These are phyloP conservation scores for Bremia lactucae DNA, from an alignment of 352 stramenopile species.

Conservation along the genomic window DNA sequence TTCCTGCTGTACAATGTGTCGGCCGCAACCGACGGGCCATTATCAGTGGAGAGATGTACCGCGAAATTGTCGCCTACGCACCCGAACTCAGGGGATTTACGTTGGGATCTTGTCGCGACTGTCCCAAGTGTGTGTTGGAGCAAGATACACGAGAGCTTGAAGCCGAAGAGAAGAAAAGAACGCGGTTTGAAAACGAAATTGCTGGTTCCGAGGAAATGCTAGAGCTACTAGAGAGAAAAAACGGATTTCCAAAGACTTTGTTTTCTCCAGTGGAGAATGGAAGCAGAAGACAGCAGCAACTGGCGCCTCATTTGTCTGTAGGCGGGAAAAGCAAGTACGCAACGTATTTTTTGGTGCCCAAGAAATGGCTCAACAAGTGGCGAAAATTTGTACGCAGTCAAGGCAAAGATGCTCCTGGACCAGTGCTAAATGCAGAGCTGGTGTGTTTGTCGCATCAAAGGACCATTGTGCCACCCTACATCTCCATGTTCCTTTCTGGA, in stretches of 20 bases:
- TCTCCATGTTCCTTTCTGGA: constrained; percentile 80
- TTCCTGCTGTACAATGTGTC: constrained; percentile 48
- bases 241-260: constrained; percentile 61
- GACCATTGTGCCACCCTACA: constrained; percentile 70
- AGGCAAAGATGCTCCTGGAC: constrained; percentile 40
- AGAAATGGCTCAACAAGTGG: constrained; percentile 79
- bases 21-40: constrained; percentile 46
- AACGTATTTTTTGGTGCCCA: constrained; percentile 73
- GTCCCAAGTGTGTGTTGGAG: constrained; percentile 40
- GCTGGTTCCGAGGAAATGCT: constrained; percentile 49
- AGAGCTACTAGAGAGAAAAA: constrained; percentile 68
- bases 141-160: constrained; percentile 44
- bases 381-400: constrained; percentile 61
- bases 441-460: constrained; percentile 71
- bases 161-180: constrained; percentile 35
- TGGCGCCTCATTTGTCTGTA: constrained; percentile 44
- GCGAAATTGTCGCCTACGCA: constrained; percentile 43
- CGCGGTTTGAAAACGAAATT: constrained; percentile 60
- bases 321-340: constrained; percentile 35
- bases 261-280: constrained; percentile 39
- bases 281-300: constrained; percentile 17
- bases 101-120: constrained; percentile 41
- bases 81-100: constrained; percentile 48
- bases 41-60: constrained; percentile 33
- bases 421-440: constrained; percentile 72